Base-by-base conservation (phyloP, 345 rosid genomes). In the Eucalyptus polyanthemos region DNA sequence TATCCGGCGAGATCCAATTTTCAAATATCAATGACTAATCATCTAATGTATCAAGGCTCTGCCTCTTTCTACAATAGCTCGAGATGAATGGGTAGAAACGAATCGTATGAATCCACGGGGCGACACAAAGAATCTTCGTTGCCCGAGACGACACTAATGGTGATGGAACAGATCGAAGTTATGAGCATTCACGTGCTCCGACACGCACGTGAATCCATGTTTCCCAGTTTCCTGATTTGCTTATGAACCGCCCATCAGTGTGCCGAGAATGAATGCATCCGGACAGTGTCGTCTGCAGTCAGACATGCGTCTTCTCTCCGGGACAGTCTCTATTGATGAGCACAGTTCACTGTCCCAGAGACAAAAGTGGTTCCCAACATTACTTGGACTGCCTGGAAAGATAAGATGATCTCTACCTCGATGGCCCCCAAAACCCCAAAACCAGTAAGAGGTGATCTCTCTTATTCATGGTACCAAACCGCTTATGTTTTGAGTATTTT, bases 81-180 rank as follows among this genome's bases (percentile, higher is more conserved):
- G 8, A 11, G n/a, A 7, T 47, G 50, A 45, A 69, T 16, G 6
- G 83, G 44, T 11, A 53, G 44, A 45, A 50, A 56, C 88, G n/a
- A 50, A 25, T 14, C 81, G 19, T 50, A 29, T 40, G 29, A 40
- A 10, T 4, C 69, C 21, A 37, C 37, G 58, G 42, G 54, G 22
- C 29, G 51, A 85, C 89, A 85, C 47, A 53, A 88, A 44, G 87
- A 88, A 86, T 86, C 89, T 86, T 45, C 56, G 47, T 44, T 69
- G 37, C 15, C 86, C 37, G 72, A 45, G 81, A 88, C 54, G 76
- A 47, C 88, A 65, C 72, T 91, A 42, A 86, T 53, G 87, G 81
- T 89, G 93, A 92, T 87, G 91, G 91, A 89, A 90, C 93, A 22
- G 54, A 87, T 89, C 92, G 89, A 89, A 88, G 80, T 87, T 83